Base-by-base conservation (phyloP, 768 basidiomycete genomes). In the Lepiota venenata region DNA sequence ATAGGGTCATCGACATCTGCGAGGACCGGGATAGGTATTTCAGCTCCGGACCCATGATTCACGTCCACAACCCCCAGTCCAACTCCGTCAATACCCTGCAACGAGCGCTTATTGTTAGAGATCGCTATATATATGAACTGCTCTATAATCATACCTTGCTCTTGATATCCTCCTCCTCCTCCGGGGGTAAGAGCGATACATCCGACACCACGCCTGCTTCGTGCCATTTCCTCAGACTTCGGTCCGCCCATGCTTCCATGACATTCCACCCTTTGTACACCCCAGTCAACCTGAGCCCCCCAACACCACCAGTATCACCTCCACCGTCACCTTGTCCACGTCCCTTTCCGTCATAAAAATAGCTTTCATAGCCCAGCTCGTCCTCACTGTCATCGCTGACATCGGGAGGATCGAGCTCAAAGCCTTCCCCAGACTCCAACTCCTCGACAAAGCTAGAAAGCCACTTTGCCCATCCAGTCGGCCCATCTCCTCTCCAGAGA, bases 401-500 rank as follows among this genome's bases (percentile, higher is more conserved):
- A 38, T 87, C 85, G 29, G 72, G 73, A 27, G 66, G 65, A 14
- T 90, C 91, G 45, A 93, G 74, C 68, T 94, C 93, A 68, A 81
- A 93, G 6, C 90, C 89, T 59, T 96, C 93, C 4, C 93, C 92
- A 47, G 72, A 83, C 73, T 98, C 96, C 18, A 99, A 69, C 46
- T 98, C 94, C 25, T 98, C 96, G 1, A 84, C 93, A 63, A 98
- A 98, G 51, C 76, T 77, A 4, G 93, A 85, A 48, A 98, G 71
- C 93, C 94, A 99, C 63, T 85, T 84, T 35, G 92, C 97, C 96
- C 97, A 99, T 3, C 96, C 97, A 9, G 81, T 85, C 14, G 81
- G 78, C 7, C 94, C 93, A 54, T 98, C 93, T 7, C 97, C 97
- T 48, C 81, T 78, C 85, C 88, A 98, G 43, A 98, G 75, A 39